A percentile compares a stretch with the other conserved stretches of the same genome.
phyloP scores from a whole-genome alignment of 305 asterid genomes.

The Fraxinus platypoda region DNA sequence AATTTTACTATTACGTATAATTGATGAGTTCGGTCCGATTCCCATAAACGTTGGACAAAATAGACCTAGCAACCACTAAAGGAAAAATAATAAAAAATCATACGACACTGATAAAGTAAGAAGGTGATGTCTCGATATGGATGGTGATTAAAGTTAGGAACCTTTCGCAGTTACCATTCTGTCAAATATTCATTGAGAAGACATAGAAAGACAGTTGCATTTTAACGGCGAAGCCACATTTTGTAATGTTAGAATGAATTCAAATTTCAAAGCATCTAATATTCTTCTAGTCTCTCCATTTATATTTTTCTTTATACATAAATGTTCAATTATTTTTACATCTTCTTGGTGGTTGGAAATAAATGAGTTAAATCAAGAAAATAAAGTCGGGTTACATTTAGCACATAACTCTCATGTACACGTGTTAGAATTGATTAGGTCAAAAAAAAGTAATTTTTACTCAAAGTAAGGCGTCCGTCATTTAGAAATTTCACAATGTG shows the following conservation, averaged over 20 bases:
- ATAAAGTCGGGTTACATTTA: not conserved
- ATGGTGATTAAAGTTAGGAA: constrained; percentile 17
- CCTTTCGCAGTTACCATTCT: constrained; percentile 10
- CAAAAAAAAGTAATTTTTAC: not conserved
- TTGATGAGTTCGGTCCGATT: not conserved
- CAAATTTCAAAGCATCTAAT: not conserved
- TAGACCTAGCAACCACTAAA: too few relatives aligned
- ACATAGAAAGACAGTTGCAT: not conserved
- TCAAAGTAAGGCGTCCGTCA: not conserved
- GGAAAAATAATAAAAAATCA: not conserved
- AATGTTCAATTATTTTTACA: not conserved
- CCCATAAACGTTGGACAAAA: not conserved
- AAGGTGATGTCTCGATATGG: not conserved
- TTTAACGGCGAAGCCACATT: not conserved
- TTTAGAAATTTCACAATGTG: not conserved
- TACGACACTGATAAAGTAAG: constrained; percentile 9
- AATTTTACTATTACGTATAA: not conserved
- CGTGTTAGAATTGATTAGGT: not conserved
- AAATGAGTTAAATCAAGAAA: not conserved
- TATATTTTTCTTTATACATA: not conserved
- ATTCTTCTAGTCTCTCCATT: not conserved
- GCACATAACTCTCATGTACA: not conserved
- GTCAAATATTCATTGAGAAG: constrained; percentile 20
- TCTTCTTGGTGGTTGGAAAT: not conserved
- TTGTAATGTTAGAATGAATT: not conserved